These are phyloP conservation scores for Phytophthora chlamydospora DNA, from an alignment of 352 stramenopile species.

Conservation along the genomic window DNA sequence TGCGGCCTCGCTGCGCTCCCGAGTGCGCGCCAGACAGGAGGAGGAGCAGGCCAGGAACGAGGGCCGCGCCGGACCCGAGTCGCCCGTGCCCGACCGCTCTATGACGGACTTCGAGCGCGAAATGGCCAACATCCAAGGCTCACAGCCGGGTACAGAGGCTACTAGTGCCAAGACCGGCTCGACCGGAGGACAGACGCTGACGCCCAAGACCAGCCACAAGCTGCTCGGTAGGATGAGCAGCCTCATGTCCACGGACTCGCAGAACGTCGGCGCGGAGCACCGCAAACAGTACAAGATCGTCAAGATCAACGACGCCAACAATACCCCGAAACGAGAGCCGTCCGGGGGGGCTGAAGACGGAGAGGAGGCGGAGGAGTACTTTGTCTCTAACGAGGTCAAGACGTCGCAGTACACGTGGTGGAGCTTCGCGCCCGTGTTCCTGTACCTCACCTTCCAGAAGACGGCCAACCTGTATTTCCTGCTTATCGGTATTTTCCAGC, in stretches of 20 bases:
- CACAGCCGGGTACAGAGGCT: slow-evolving; percentile 16
- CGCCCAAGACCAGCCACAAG: slow-evolving; percentile 39
- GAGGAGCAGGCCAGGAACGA: slow-evolving; percentile 56
- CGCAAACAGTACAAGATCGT: slow-evolving; percentile 73
- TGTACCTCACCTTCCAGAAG: slow-evolving; percentile 90
- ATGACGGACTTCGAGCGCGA: slow-evolving; percentile 66
- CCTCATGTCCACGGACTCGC: slow-evolving; percentile 68
- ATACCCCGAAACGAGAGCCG: slow-evolving; percentile 27
- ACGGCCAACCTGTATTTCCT: slow-evolving; percentile 90
- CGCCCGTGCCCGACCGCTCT: slow-evolving; percentile 26
- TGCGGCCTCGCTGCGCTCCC: slow-evolving; percentile 57
- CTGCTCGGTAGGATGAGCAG: slow-evolving; percentile 54
- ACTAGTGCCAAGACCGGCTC: slow-evolving; percentile 19
- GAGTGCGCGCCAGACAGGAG: slow-evolving; percentile 55
- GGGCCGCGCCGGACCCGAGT: slow-evolving; percentile 25
- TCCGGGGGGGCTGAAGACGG: slow-evolving; percentile 8
- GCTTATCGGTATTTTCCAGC: slow-evolving; percentile 89
- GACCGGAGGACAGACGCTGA: slow-evolving; percentile 24
- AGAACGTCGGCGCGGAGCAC: slow-evolving; percentile 6
- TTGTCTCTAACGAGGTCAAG: slow-evolving; percentile 81
- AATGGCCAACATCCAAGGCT: slow-evolving; percentile 38
- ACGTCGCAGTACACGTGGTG: slow-evolving; percentile 91
- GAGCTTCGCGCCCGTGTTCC: slow-evolving; percentile 88
- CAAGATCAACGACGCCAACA: slow-evolving; percentile 72
- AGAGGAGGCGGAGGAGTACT: slow-evolving; percentile 46